Base-by-base conservation (phyloP, 192 early-diverging fungal genomes). In the Pilaira anomala region DNA sequence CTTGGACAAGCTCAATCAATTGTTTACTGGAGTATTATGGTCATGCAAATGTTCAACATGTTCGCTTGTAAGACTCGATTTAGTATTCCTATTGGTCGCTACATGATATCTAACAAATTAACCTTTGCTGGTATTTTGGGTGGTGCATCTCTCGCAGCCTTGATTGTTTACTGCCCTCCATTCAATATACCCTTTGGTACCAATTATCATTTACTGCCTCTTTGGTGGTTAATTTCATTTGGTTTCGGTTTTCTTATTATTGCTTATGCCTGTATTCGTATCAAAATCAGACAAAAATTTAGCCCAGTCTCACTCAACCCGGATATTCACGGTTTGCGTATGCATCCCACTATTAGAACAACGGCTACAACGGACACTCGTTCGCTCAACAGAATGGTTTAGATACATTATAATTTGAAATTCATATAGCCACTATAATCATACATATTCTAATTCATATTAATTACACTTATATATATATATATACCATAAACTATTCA, bases 11-110 rank as follows among this genome's bases (percentile, higher is more conserved):
- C 86, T 16, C 92, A 93, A 65, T 90, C 91, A 11, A 83, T 80
- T 16, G 83, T 82, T 58, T 94, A 93, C 71, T 75, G 91, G 9
- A 78, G 80, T 25, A 78, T 98, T 21, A 78, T 94, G 80, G 86
- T 95, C 70, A 79, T 86, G 77, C 96, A 98, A 70, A 85, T 91
- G 61, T 96, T 94, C 83, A 98, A 98, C 79, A 67, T 94, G 81
- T 97, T 98, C 72, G 89, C 90, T 18, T 91, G 88, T 79, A 98
- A 97, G 82, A 86, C 88, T 44, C 46, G 62, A 26, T 70, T 51
- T 18, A 64, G 56, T 18, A 62, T 93, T 60, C 93, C 93, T 18
- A 87, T 94, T 67, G 90, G 91, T 8, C 74, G 65, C 63, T 88
- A 88, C 72, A 89, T 92, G 81, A 90, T 95, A 76, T 73, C 82